phyloP scores from a whole-genome alignment of 2,329 filamentous ascomycete genomes.

The Remersonia thermophila region DNA sequence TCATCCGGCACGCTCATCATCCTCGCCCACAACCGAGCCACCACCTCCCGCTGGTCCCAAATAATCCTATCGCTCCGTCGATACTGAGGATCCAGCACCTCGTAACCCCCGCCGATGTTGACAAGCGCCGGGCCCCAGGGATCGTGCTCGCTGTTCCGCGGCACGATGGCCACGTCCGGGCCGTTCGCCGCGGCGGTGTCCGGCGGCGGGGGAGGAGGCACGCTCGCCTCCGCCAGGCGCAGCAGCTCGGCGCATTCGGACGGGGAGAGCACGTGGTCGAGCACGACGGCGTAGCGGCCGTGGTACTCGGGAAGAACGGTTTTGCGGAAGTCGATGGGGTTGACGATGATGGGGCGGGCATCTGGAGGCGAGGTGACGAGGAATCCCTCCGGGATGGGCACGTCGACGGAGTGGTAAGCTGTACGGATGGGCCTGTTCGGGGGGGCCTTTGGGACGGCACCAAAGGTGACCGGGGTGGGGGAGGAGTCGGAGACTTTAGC shows the following conservation, averaged over 20 bases:
- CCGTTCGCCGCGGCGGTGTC: conserved; percentile 5
- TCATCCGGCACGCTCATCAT: conserved; percentile 22
- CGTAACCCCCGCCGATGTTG: conserved; percentile 49
- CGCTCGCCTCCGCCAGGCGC: conserved; percentile 37
- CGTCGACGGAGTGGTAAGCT: conserved; percentile 20
- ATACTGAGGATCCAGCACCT: conserved; percentile 43
- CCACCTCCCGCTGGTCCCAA: conserved; percentile 53
- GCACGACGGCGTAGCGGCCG: conserved; percentile 43
- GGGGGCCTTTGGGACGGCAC: background rate
- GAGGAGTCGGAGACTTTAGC: background rate
- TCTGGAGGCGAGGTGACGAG: conserved; percentile 30
- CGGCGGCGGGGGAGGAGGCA: conserved; percentile 28
- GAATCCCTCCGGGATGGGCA: conserved; percentile 33
- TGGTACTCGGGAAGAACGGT: conserved; percentile 40
- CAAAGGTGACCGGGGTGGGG: background rate
- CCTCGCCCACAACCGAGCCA: conserved; percentile 50
- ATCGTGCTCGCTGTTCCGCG: background rate
- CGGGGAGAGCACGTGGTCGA: conserved; percentile 51
- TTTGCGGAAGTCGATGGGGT: conserved; percentile 40
- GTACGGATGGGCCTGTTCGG: conserved; percentile 17
- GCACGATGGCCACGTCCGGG: conserved; percentile 8
- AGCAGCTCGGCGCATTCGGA: conserved; percentile 49
- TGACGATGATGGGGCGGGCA: conserved; percentile 31
- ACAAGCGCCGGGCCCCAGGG: conserved; percentile 58
- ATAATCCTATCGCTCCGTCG: conserved; percentile 68